A percentile compares a stretch with the other conserved stretches of the same genome.
phyloP scores from a whole-genome alignment of 352 stramenopile genomes.

The Pythium apleroticum region DNA sequence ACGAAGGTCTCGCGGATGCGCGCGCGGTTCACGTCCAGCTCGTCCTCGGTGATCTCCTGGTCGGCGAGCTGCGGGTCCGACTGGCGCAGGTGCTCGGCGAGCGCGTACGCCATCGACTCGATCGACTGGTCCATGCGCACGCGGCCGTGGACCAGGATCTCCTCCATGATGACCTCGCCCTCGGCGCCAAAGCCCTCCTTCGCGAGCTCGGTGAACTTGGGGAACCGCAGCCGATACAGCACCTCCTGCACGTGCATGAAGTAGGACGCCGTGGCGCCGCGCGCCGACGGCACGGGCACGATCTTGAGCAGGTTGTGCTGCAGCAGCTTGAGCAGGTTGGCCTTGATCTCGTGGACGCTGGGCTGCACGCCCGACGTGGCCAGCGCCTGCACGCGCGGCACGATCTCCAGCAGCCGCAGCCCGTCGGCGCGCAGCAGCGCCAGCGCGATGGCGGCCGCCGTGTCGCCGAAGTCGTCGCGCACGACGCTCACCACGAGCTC shows the following conservation, averaged over 20 bases:
- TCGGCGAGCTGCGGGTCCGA: slow-evolving; percentile 38
- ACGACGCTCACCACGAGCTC: slow-evolving; percentile 71
- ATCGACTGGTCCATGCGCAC: slow-evolving; percentile 85
- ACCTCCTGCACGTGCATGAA: slow-evolving; percentile 78
- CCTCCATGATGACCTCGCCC: slow-evolving; percentile 87
- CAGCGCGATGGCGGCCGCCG: slow-evolving; percentile 56
- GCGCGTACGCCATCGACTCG: slow-evolving; percentile 78
- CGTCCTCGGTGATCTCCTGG: slow-evolving; percentile 69
- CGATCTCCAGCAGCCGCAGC: slow-evolving; percentile 63
- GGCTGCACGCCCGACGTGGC: slow-evolving; percentile 32
- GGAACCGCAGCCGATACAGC: slow-evolving; percentile 82
- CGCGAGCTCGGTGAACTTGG: slow-evolving; percentile 79
- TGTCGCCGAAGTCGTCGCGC: slow-evolving; percentile 79
- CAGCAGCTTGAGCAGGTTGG: slow-evolving; percentile 80
- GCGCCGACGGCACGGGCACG: slow-evolving; percentile 36
- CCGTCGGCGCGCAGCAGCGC: slow-evolving; percentile 69
- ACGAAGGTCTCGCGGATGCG: slow-evolving; percentile 70
- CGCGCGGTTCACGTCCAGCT: slow-evolving; percentile 65
- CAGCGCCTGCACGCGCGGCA: slow-evolving; percentile 51
- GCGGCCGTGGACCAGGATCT: slow-evolving; percentile 80
- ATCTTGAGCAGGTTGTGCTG: slow-evolving; percentile 86
- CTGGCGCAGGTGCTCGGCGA: slow-evolving; percentile 62
- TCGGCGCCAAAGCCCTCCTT: slow-evolving; percentile 75
- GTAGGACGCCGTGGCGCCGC: slow-evolving; percentile 41
- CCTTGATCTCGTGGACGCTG: slow-evolving; percentile 78